Evolutionary conservation across 2,329 filamentous ascomycete species (phyloP), one percentile per base, ranked within the genome.

Genomic region (Aspergillus aculeatus): DNA sequence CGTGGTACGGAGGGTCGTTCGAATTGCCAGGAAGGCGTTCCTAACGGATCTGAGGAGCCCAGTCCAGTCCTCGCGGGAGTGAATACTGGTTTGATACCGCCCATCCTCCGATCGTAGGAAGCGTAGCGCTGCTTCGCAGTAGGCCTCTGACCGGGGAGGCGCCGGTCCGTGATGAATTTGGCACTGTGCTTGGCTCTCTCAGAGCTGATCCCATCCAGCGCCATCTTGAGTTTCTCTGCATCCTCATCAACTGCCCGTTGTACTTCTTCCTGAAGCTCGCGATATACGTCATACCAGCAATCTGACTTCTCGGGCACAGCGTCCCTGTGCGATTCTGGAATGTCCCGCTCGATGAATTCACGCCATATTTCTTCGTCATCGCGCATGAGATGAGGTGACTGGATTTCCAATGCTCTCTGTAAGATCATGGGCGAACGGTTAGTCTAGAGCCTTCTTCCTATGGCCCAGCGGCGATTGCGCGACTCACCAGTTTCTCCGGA

Each of bases 251-350:
- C 81, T 55, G 84, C 81, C 54, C 81, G 77, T 35, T 84, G 79
- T 41, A 86, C 83, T 62, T 88, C 80, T 47, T 79, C 80, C 64
- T 85, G 82, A 70, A 93, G 88, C 63, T 86, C 86, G 64, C 83
- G 80, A 77, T 96, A 97, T 14, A 96, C 82, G 57, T 89, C 86
- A 71, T 88, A 86, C 92, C 92, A 97, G 61, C 86, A 86, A 38
- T 80, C 80, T 0, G 88, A 85, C 63, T 91, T 83, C 57, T 82
- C 82, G 0, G 90, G 90, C 24, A 85, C 80, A 66, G 87, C 84
- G 26, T 85, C 84, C 70, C 89, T 86, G 47, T 87, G 81, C 74
- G 86, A 88, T 58, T 85, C 78, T 2, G 87, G 86, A 62, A 96
- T 90, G 68, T 96, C 87, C 51, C 87, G 85, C 54, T 85, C 84